Base-by-base conservation (phyloP, 306 rosid species). In the Hippophae gyantsensis region DNA sequence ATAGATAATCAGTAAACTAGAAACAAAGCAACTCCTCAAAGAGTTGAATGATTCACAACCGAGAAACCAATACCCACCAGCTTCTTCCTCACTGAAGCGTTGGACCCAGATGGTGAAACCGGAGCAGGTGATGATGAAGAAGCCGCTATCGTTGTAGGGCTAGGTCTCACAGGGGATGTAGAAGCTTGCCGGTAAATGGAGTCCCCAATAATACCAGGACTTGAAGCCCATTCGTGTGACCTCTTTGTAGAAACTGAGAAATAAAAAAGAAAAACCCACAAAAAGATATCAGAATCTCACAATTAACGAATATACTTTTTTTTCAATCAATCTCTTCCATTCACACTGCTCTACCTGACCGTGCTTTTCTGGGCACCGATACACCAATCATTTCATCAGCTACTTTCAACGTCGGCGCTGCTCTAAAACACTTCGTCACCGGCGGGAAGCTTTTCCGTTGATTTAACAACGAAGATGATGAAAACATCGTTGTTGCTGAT, bases 381-480 rank as follows among this genome's bases (percentile, higher is more conserved):
- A 86, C 95, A 10, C 99, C 95, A 79, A 93, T 93, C 99, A 88
- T 93, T 62, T 93, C 99, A 58, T 93, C 97, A 67, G 99, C 80
- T 55, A 85, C 82, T 67, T 86, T 93, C 97, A 85, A 88, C 72
- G 83, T 71, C 76, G 94, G 78, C 48, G 84, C 62, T 62, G 82
- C 73, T 72, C 95, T 77, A 65, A 84, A 86, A 68, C 70, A 81
- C 81, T 84, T 88, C 51, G 86, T 73, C 78, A 75, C 81, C 57
- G 80, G 78, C 14, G 95, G 95, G 70, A 75, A 86, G 78, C 84
- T 86, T 66, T 93, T 93, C 63, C 97, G 84, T 70, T 90, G 83
- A 66, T 63, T 82, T 55, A 79, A 61, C 38, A 76, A 26, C 13
- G 90, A 70, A 4, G 72, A 13, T 13, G 53, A 53, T 2, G 80